Conservation (phyloP, 2,329 filamentous ascomycete genomes). For the Claviceps lovelessii region DNA sequence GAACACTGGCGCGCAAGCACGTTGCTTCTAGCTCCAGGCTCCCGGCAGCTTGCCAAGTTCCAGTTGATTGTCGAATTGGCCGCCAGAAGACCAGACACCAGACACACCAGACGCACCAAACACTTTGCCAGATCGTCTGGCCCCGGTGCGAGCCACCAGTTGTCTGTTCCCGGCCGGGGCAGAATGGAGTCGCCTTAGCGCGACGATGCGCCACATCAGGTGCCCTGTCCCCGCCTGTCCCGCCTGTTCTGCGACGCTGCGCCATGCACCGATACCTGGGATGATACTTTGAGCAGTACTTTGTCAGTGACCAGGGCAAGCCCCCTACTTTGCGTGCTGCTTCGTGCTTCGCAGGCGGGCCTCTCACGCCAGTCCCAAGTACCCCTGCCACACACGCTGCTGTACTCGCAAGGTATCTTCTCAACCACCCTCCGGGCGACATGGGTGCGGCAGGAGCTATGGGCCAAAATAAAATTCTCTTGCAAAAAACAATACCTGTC, state of each 20-base stretch:
- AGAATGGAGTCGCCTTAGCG: background rate
- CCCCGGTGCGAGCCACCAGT: background rate
- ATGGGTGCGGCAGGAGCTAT: constrained; percentile 1
- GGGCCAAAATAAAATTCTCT: constrained; percentile 18
- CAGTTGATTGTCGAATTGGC: background rate
- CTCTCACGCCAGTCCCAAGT: background rate
- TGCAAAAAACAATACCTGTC: constrained; percentile 20
- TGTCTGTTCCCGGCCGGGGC: constrained; percentile 5
- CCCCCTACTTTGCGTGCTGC: background rate
- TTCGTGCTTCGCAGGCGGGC: background rate
- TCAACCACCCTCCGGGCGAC: background rate
- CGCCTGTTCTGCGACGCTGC: background rate
- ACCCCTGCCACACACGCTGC: background rate
- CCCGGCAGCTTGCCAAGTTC: too few species aligned
- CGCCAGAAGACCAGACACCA: too few species aligned
- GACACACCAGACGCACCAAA: too few species aligned
- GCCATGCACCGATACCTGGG: background rate
- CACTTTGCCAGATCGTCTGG: background rate
- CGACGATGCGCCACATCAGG: constrained; percentile 10
- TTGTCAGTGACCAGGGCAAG: background rate
- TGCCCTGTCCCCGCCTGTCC: background rate
- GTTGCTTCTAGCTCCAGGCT: background rate
- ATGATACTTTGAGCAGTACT: background rate
- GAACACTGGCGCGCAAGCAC: background rate
- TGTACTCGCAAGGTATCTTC: background rate